Base-by-base conservation (phyloP, 768 basidiomycete genomes). In the Paxillus ammoniavirescens region DNA sequence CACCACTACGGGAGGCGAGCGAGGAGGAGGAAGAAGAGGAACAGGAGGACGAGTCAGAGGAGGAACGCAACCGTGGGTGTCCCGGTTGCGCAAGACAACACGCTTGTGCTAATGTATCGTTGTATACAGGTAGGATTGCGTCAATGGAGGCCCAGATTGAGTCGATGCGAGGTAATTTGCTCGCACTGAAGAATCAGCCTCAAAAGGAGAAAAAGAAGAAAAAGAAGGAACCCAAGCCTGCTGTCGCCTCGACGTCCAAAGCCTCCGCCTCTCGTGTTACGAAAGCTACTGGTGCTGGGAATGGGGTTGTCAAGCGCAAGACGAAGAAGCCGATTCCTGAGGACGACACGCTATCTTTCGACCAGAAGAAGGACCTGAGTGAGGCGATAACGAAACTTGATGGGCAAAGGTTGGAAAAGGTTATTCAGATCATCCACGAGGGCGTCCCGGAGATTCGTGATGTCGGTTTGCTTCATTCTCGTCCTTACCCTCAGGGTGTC, bases 301-400 rank as follows among this genome's bases (percentile, higher is more conserved):
- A 60, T 33, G 69, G 72, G 38, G 28, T 62, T 5, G 84, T 84
- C 74, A 86, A 84, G 72, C 74, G 75, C 59, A 82, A 80, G 64
- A 60, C 72, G 33, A 90, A 89, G 77, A 89, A 88, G 68, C 76
- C 77, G 37, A 69, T 84, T 42, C 72, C 81, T 9, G 89, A 92
- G 60, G 88, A 91, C 62, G 91, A 93, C 53, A 84, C 87, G 2
- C 78, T 98, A 36, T 89, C 91, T 48, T 91, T 96, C 68, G 92
- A 93, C 60, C 96, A 98, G 77, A 99, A 99, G 87, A 94, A 97
- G 73, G 93, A 98, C 67, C 76, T 99, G 52, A 96, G 94, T 65
- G 94, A 98, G 72, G 91, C 93, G 48, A 99, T 99, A 60, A 80
- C 81, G 55, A 82, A 82, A 63, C 82, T 97, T 23, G 92, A 97